Conservation (phyloP, 371 early-diverging fungal genomes). For the Haplosporangium sp. region DNA sequence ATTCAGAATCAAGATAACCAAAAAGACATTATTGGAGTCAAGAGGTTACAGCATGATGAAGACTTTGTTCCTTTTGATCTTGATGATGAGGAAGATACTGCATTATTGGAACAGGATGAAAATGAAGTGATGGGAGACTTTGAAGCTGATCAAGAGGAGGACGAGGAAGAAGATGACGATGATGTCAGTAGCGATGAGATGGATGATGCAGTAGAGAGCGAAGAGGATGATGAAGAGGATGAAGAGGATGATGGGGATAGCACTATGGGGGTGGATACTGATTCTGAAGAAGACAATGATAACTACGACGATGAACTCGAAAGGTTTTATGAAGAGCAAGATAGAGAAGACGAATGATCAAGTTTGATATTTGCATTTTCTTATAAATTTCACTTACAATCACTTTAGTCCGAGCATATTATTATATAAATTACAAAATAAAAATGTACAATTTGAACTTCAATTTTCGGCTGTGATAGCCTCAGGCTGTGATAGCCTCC, state of each 20-base stretch:
- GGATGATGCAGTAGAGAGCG: constrained; percentile 12
- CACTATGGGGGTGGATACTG: neutral
- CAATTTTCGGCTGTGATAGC: too few relatives aligned
- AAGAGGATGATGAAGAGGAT: constrained; percentile 30
- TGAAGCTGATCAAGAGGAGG: constrained; percentile 24
- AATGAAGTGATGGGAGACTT: constrained; percentile 20
- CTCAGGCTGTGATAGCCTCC: too few relatives aligned
- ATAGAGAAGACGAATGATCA: neutral
- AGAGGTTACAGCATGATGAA: constrained; percentile 28
- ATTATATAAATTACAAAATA: too few relatives aligned
- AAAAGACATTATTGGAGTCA: neutral
- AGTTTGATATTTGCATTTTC: too few relatives aligned
- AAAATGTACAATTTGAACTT: too few relatives aligned
- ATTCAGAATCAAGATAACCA: constrained; percentile 3
- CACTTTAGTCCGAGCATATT: too few relatives aligned
- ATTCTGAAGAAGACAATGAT: constrained; percentile 10
- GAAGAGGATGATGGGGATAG: constrained; percentile 17
- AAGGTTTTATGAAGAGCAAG: constrained; percentile 17
- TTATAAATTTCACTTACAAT: too few relatives aligned
- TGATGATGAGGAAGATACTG: constrained; percentile 23
- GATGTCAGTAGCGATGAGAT: constrained; percentile 11
- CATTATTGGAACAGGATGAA: constrained; percentile 26
- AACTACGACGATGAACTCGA: constrained; percentile 7
- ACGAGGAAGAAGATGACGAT: constrained; percentile 33
- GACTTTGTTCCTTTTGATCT: constrained; percentile 50